A percentile compares a stretch with the other conserved stretches of the same genome.
Conservation (phyloP, 2,329 filamentous ascomycete species). For the Fonsecaea pedrosoi region DNA sequence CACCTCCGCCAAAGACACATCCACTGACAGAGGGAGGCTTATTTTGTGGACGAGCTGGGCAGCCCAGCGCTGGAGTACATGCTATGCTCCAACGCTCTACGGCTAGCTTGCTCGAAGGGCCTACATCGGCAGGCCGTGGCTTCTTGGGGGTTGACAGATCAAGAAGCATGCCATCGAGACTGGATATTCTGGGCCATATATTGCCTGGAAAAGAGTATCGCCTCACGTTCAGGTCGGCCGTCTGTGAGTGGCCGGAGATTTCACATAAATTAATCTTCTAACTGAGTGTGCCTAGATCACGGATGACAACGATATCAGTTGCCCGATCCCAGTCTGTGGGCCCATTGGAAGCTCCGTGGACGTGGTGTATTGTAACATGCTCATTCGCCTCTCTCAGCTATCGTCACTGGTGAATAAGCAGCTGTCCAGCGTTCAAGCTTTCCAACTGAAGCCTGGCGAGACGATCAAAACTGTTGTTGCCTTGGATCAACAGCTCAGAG, state of each 20-base stretch:
- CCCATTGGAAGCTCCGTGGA: slow-evolving; percentile 16
- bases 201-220: slow-evolving; percentile 4
- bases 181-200: slow-evolving; percentile 20
- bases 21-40: no score
- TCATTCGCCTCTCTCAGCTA: neutral
- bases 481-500: neutral
- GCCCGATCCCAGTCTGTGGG: neutral
- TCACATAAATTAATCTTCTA: no score
- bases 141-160: neutral
- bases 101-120: slow-evolving; percentile 11
- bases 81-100: slow-evolving; percentile 16
- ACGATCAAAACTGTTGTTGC: slow-evolving; percentile 3
- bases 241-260: neutral
- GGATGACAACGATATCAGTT: slow-evolving; percentile 18
- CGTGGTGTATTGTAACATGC: slow-evolving; percentile 7
- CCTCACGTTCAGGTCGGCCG: slow-evolving; percentile 17
- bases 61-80: slow-evolving; percentile 19
- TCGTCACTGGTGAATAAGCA: neutral
- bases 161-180: slow-evolving; percentile 8
- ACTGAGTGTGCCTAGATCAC: no score
- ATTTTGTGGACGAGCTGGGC: neutral
- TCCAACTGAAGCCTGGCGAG: slow-evolving; percentile 2
- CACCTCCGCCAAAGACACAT: no score
- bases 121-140: slow-evolving; percentile 12
- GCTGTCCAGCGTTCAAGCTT: neutral